Conservation (phyloP, 495 filamentous ascomycete genomes). For the Annulohypoxylon nitens region DNA sequence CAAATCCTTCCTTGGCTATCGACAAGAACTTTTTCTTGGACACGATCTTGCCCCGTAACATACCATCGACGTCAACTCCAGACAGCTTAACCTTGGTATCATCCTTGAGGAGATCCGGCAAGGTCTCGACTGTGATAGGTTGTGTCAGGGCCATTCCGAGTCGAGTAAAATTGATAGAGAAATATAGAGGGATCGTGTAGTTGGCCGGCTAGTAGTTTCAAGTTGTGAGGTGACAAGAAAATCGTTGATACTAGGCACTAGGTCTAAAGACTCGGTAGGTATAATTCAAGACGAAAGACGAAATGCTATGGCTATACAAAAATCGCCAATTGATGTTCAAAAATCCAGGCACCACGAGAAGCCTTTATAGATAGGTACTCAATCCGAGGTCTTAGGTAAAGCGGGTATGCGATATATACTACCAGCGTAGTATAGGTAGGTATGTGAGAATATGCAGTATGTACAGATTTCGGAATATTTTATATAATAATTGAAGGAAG, state of each 20-base stretch:
- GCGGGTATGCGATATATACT: not conserved
- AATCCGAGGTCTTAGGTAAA: slow-evolving; percentile 1
- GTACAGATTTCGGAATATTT: not conserved
- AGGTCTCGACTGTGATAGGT: slow-evolving; percentile 68
- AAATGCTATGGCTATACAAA: slow-evolving; percentile 26
- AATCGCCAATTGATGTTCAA: slow-evolving; percentile 5
- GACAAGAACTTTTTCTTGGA: slow-evolving; percentile 97
- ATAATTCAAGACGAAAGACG: slow-evolving; percentile 1
- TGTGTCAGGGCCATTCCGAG: slow-evolving; percentile 39
- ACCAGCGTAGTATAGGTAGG: not conserved
- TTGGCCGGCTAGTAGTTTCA: slow-evolving; percentile 1
- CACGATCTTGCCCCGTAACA: slow-evolving; percentile 92
- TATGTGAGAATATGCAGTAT: slow-evolving; percentile 7
- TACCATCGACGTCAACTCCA: slow-evolving; percentile 91
- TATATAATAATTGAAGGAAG: not conserved
- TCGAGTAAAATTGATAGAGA: slow-evolving; percentile 3
- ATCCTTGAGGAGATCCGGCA: slow-evolving; percentile 74
- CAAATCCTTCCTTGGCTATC: slow-evolving; percentile 85
- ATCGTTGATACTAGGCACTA: not conserved
- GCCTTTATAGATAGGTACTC: slow-evolving; percentile 3
- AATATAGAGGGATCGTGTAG: slow-evolving; percentile 4
- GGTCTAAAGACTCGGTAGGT: no score
- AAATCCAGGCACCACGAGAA: slow-evolving; percentile 5
- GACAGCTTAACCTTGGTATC: slow-evolving; percentile 93
- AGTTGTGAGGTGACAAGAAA: not conserved